phyloP scores from a whole-genome alignment of 441 rosid genomes.

The Pelargonium australe region DNA sequence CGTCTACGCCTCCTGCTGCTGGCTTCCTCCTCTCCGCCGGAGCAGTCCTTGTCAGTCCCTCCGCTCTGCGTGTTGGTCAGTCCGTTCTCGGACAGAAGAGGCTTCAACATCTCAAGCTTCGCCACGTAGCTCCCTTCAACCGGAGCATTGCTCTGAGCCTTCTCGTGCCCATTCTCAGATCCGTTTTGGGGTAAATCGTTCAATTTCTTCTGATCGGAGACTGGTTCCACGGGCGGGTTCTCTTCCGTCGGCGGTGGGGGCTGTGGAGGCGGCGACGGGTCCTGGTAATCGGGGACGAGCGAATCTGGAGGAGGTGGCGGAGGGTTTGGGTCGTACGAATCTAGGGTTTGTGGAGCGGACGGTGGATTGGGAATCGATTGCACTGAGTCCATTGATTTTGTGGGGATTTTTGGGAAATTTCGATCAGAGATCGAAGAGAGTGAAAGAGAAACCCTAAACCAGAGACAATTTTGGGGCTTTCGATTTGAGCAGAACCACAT shows the following conservation, averaged over 20 bases:
- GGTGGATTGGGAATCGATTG: constrained; percentile 21
- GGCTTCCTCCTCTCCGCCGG: constrained; percentile 91
- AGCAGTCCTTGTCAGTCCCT: constrained; percentile 48
- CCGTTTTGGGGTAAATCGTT: constrained; percentile 5
- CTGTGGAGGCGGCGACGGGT: constrained; percentile 7
- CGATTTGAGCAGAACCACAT: too few relatives aligned
- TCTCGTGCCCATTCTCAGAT: constrained; percentile 19
- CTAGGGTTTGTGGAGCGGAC: constrained; percentile 26
- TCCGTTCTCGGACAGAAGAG: constrained; percentile 57
- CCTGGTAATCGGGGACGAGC: constrained; percentile 17
- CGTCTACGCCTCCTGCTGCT: constrained; percentile 64
- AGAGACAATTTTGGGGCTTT: background rate
- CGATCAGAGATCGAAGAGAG: background rate
- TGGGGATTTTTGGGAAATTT: background rate
- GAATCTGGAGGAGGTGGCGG: constrained; percentile 19
- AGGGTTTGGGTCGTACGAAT: constrained; percentile 21
- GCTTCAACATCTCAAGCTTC: constrained; percentile 25
- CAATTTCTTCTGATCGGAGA: constrained; percentile 6
- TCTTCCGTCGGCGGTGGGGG: background rate
- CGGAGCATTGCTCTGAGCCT: background rate
- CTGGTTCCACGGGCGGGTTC: background rate
- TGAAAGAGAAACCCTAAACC: background rate
- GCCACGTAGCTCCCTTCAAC: constrained; percentile 8
- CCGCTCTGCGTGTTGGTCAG: constrained; percentile 54
- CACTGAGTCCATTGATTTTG: constrained; percentile 32